Evolutionary conservation across 2,329 filamentous ascomycete species (phyloP).

Genomic region (Xylaria sp.): DNA sequence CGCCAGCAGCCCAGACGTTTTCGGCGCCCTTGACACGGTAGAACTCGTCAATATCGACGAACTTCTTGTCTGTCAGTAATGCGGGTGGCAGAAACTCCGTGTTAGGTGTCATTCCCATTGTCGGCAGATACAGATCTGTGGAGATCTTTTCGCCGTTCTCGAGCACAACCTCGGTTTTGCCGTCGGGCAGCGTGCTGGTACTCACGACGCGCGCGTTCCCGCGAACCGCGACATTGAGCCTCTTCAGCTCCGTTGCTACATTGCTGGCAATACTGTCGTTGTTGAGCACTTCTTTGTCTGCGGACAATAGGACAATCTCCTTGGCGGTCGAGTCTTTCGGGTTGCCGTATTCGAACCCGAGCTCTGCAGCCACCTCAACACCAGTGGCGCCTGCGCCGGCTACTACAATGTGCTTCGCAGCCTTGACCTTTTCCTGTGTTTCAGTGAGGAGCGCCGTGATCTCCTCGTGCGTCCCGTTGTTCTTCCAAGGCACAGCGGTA

Average conservation of each 20-base stretch:
- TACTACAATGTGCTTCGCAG: constrained; percentile 65
- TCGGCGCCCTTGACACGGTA: constrained; percentile 59
- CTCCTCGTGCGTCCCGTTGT: constrained; percentile 59
- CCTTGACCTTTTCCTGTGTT: constrained; percentile 55
- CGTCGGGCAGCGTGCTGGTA: constrained; percentile 52
- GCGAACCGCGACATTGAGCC: constrained; percentile 63
- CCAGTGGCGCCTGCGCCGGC: constrained; percentile 68
- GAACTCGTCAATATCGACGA: constrained; percentile 62
- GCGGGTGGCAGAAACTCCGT: constrained; percentile 61
- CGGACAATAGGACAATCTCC: constrained; percentile 61
- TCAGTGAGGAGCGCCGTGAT: constrained; percentile 54
- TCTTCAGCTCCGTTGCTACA: constrained; percentile 62
- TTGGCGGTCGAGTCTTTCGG: constrained; percentile 56
- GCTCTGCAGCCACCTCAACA: constrained; percentile 66
- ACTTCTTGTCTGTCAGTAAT: constrained; percentile 58
- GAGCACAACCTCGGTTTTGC: constrained; percentile 62
- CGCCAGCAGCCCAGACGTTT: constrained; percentile 65
- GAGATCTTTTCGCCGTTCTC: constrained; percentile 58
- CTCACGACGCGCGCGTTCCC: constrained; percentile 56
- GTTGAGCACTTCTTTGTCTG: constrained; percentile 55
- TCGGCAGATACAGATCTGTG: constrained; percentile 68
- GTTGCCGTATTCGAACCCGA: constrained; percentile 61
- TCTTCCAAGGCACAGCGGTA: constrained; percentile 63
- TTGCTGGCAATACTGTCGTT: constrained; percentile 57
- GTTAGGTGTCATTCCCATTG: constrained; percentile 66